Conservation (phyloP, 495 filamentous ascomycete genomes). For the Bryoglossum gracile region DNA sequence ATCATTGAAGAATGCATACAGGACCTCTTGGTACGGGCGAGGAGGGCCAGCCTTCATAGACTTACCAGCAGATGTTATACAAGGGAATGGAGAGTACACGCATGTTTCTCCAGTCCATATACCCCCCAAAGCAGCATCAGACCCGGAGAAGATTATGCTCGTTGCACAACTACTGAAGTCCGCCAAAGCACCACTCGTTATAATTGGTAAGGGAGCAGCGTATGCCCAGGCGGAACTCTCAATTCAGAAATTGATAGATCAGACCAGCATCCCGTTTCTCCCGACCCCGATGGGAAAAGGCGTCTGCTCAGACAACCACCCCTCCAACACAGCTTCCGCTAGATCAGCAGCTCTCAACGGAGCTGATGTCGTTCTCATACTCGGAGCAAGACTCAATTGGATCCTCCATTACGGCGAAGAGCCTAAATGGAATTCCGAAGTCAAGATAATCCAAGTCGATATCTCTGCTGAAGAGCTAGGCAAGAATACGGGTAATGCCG, state of each 20-base stretch:
- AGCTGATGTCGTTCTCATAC: constrained; percentile 52
- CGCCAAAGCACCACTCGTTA: constrained; percentile 47
- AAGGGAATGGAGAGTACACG: constrained; percentile 29
- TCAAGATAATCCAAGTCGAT: constrained; percentile 53
- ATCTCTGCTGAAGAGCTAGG: constrained; percentile 52
- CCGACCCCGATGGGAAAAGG: constrained; percentile 62
- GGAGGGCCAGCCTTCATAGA: constrained; percentile 55
- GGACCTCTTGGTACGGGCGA: constrained; percentile 49
- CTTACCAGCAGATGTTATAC: constrained; percentile 55
- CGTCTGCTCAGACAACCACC: constrained; percentile 49
- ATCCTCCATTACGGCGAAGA: constrained; percentile 54
- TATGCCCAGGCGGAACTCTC: constrained; percentile 46
- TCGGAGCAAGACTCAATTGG: constrained; percentile 58
- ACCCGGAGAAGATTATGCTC: constrained; percentile 37
- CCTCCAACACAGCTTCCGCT: constrained; percentile 47
- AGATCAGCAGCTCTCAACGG: constrained; percentile 49
- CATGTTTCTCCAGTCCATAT: constrained; percentile 26
- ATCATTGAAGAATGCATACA: constrained; percentile 47
- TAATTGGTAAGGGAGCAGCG: constrained; percentile 57
- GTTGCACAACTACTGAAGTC: constrained; percentile 40
- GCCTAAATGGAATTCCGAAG: constrained; percentile 49
- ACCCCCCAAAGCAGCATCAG: constrained; percentile 39
- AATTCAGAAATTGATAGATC: constrained; percentile 41
- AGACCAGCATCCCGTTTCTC: constrained; percentile 50
- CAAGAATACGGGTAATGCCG: constrained; percentile 37